Base-by-base conservation (phyloP, 257 asterid genomes). In the Nicotiana paniculata region DNA sequence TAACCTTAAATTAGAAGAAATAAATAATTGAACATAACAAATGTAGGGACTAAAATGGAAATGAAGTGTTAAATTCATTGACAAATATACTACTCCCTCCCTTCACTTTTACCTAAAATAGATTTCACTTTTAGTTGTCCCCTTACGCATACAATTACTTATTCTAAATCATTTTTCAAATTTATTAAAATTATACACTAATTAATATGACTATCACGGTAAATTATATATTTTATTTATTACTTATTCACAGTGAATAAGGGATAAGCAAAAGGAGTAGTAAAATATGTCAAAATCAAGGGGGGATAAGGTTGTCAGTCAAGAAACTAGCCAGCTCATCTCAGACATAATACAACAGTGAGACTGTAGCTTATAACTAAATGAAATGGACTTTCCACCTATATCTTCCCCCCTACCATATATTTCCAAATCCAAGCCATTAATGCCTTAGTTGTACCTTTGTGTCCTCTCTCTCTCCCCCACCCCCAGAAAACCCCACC, bases 381-480 rank as follows among this genome's bases (percentile, higher is more conserved):
- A 92, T 80, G 96, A 92, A 87, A 93, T 86, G 72, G 97, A 94
- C 97, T 58, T 81, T 76, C 90, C 89, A 90, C 95, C 97, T 33
- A 90, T 81, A 81, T 65, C 39, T 35, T 87, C 75, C 85, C 66
- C 83, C 83, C 88, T 81, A 82, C 82, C 91, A 82, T 75, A 89
- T 87, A 86, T 88, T 85, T 85, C 84, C 84, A 85, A 85, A 89
- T 87, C 89, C 86, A 87, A 62, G 89, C 92, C 87, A 88, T 92
- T 85, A 92, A 84, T 90, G 88, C 84, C 74, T 63, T 72, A 81
- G 82, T 84, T 77, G 83, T 83, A 32, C 82, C 82, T 84, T 86
- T 76, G 32, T 33, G 76, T 83, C 63, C 86, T 55, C 83, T n/a
- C 80, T n/a, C 83, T 76, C 33, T 16, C 82, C 46, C 82, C 69